A percentile compares a stretch with the other conserved stretches of the same genome.
phyloP scores from a whole-genome alignment of 441 rosid species.

The Raphanus hybrid region DNA sequence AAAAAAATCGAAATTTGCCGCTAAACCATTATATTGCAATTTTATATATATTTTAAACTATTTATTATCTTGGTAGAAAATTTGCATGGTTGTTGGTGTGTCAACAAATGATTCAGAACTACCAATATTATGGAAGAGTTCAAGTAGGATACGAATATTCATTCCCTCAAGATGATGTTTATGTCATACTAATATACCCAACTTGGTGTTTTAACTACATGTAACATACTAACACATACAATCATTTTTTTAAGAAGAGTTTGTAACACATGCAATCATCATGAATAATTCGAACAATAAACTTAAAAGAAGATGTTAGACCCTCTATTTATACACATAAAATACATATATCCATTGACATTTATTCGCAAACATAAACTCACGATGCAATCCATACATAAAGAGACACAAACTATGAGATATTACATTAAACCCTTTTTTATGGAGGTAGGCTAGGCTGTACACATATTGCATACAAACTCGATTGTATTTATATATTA shows the following conservation, averaged over 20 bases:
- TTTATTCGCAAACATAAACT: not conserved
- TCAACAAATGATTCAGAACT: not conserved
- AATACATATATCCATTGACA: not conserved
- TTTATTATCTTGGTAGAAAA: not conserved
- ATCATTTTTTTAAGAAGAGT: too few species aligned
- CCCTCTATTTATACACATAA: not conserved
- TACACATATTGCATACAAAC: slow-evolving; percentile 6
- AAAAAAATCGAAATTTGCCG: too few species aligned
- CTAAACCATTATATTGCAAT: too few species aligned
- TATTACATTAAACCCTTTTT: not conserved
- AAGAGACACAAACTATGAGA: not conserved
- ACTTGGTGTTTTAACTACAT: too few species aligned
- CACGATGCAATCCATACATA: slow-evolving; percentile 21
- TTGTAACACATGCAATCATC: too few species aligned
- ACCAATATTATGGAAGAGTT: not conserved
- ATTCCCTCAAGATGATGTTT: not conserved
- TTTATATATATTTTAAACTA: too few species aligned
- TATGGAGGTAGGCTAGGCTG: not conserved
- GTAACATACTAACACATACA: too few species aligned
- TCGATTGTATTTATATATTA: not conserved
- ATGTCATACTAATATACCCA: too few species aligned
- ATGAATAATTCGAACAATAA: too few species aligned
- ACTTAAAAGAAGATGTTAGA: slow-evolving; percentile 7
- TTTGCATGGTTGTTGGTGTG: not conserved
- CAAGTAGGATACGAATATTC: not conserved